These are phyloP conservation scores for Sporothrix brunneoviolacea DNA, from an alignment of 2,329 filamentous ascomycete species.

Conservation along the genomic window DNA sequence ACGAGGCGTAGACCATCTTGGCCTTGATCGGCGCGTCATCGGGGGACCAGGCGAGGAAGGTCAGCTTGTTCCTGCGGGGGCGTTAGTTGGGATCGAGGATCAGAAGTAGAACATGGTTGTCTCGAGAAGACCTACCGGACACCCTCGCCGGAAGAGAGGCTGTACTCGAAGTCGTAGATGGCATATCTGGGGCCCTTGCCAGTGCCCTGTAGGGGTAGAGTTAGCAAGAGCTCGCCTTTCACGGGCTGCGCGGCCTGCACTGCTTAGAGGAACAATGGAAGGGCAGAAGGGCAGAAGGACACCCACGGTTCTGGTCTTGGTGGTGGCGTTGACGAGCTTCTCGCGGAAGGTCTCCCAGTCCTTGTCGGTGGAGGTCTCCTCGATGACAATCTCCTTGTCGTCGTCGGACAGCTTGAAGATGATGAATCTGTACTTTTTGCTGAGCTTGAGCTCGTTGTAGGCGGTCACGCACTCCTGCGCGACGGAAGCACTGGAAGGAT, in stretches of 20 bases:
- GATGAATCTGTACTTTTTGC: conserved; percentile 77
- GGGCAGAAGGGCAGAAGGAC: conserved; percentile 2
- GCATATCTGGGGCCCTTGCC: conserved; percentile 71
- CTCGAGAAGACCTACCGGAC: conserved; percentile 51
- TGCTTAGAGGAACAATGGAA: too few species aligned
- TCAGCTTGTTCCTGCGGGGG: conserved; percentile 56
- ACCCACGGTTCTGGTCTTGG: conserved; percentile 62
- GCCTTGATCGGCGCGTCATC: conserved; percentile 76
- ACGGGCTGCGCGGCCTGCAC: too few species aligned
- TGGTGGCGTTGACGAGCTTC: conserved; percentile 66
- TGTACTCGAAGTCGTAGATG: conserved; percentile 79
- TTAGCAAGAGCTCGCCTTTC: too few species aligned
- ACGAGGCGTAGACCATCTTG: conserved; percentile 87
- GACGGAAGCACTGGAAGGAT: conserved; percentile 58
- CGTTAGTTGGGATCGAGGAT: conserved; percentile 29
- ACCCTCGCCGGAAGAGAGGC: conserved; percentile 64
- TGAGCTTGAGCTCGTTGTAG: conserved; percentile 79
- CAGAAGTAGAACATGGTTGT: too few species aligned
- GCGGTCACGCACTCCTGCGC: conserved; percentile 61
- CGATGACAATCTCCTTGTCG: conserved; percentile 75
- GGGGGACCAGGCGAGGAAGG: conserved; percentile 73
- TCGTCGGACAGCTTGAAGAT: conserved; percentile 83
- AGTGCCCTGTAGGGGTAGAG: conserved; percentile 37
- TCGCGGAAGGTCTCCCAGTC: conserved; percentile 70
- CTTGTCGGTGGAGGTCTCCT: conserved; percentile 59